Base-by-base conservation (phyloP, 2,329 filamentous ascomycete species). In the Septoria linicola region DNA sequence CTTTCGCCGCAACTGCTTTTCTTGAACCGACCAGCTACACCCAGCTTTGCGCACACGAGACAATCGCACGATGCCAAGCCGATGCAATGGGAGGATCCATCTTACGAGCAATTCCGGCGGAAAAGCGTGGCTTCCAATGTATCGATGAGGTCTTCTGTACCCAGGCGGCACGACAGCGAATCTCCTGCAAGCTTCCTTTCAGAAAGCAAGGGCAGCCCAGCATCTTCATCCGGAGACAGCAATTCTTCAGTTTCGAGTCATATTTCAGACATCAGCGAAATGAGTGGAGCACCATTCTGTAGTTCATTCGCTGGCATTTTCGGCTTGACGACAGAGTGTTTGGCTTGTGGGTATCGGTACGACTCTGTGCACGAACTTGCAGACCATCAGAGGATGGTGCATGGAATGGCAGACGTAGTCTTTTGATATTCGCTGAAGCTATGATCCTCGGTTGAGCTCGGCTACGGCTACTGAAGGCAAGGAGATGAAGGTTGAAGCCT, bases 291-390 rank as follows among this genome's bases (percentile, higher is more conserved):
- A n/a, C 51, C 51, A 13, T 54, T 54, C 13, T 47, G 45, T 27
- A 49, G 41, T 16, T 43, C 46, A 8, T 40, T 56, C 14, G 49
- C 51, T 21, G 43, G 49, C 21, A 51, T 52, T 8, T 48, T 56
- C 11, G 50, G 32, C 7, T 25, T 44, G 16, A 51, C 51, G 10
- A 51, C 44, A 2, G 59, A 58, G 37, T 61, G 59, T 36, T 35
- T 61, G 30, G 59, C 57, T 10, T 61, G 59, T 35, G 57, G 54
- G 14, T 61, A 59, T 52, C 57, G 53, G 23, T 61, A 61, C 21
- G 41, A 42, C n/a, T 55, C 52, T n/a, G 34, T 59, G n/a, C 57
- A 59, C 13, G 54, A 59, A 40, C 51, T 61, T 14, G 57, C 59
- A 8, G 45, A 61, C 11, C 59, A 61, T 39, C 59, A 61, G 23